These are phyloP conservation scores for Lactifluus hygrophoroides DNA, from an alignment of 768 basidiomycete species.

Conservation along the genomic window DNA sequence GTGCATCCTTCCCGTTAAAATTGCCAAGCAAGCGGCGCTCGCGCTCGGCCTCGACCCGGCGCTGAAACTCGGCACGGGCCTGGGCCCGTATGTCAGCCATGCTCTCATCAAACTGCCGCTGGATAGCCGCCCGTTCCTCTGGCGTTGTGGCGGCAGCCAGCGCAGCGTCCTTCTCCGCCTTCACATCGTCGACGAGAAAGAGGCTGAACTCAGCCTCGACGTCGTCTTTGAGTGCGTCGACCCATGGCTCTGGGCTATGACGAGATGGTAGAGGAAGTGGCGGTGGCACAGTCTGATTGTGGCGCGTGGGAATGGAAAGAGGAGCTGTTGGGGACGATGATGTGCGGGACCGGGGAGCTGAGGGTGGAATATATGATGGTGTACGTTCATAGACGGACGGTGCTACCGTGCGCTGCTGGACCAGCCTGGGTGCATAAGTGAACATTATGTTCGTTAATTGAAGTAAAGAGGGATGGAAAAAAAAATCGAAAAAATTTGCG, in stretches of 20 bases:
- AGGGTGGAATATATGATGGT: not conserved
- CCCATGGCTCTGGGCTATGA: conserved; percentile 12
- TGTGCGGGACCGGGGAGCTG: conserved; percentile 7
- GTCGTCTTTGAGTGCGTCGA: conserved; percentile 16
- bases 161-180: conserved; percentile 7
- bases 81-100: conserved; percentile 15
- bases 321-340: not conserved
- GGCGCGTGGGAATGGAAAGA: conserved; percentile 8
- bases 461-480: not conserved
- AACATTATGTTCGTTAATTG: not conserved
- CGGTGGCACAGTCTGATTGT: not conserved
- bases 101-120: conserved; percentile 8
- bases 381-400: conserved; percentile 6
- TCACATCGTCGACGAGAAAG: conserved; percentile 10
- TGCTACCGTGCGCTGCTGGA: conserved; percentile 5
- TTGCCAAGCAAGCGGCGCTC: conserved; percentile 11
- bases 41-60: conserved; percentile 15
- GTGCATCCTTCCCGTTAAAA: conserved; percentile 14
- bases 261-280: not conserved
- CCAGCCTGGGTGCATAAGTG: conserved; percentile 13
- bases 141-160: conserved; percentile 4
- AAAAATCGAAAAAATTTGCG: conserved; percentile 1
- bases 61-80: conserved; percentile 15
- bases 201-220: conserved; percentile 15
- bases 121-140: conserved; percentile 6